Evolutionary conservation across 805 yeast species (phyloP).

Genomic region (Kodamaea kaohsiungensis): DNA sequence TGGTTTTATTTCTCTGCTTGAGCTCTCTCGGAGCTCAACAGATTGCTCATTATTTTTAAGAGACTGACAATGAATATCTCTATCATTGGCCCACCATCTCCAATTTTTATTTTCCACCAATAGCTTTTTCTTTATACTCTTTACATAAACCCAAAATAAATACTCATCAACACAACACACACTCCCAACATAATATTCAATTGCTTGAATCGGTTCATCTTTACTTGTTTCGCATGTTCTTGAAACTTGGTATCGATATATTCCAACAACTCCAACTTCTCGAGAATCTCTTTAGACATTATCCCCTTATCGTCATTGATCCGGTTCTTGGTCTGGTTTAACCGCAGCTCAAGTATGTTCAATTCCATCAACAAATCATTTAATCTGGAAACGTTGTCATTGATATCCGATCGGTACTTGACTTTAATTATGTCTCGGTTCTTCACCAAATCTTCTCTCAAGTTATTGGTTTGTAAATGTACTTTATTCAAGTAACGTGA

Average conservation of each 20-base stretch:
- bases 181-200: constrained; percentile 20
- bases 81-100: neutral
- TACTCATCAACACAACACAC: constrained; percentile 18
- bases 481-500: constrained; percentile 19
- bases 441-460: constrained; percentile 20
- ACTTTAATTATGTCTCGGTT: constrained; percentile 19
- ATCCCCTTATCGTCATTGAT: constrained; percentile 27
- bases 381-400: constrained; percentile 27
- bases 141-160: constrained; percentile 15
- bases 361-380: constrained; percentile 28
- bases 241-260: constrained; percentile 27
- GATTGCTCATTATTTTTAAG: too few species aligned
- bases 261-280: constrained; percentile 34
- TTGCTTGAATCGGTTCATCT: constrained; percentile 32
- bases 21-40: too few species aligned
- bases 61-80: too few species aligned
- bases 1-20: too few species aligned
- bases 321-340: constrained; percentile 22
- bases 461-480: constrained; percentile 17
- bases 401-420: constrained; percentile 27
- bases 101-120: neutral
- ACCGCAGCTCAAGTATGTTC: constrained; percentile 25
- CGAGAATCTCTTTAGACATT: constrained; percentile 26
- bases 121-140: neutral
- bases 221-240: constrained; percentile 25